A percentile compares a stretch with the other conserved stretches of the same genome.
phyloP scores from a whole-genome alignment of 805 yeast genomes.

The Scheffersomyces spartinae region DNA sequence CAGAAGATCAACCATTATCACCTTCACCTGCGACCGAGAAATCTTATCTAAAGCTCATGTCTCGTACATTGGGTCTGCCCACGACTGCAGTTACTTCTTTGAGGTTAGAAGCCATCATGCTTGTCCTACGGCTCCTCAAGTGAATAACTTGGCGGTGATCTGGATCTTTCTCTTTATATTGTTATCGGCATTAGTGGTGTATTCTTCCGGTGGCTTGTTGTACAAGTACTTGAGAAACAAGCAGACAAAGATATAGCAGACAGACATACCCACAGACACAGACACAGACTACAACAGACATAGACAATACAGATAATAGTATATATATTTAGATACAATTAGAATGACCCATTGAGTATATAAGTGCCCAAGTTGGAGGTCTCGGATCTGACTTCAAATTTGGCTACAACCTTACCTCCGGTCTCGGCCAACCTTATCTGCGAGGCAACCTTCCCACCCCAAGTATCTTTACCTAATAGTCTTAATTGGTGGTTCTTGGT shows the following conservation, averaged over 20 bases:
- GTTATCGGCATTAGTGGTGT: slow-evolving; percentile 26
- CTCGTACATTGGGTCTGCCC: slow-evolving; percentile 55
- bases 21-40: slow-evolving; percentile 74
- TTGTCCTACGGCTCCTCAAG: slow-evolving; percentile 67
- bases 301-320: neutral
- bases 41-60: slow-evolving; percentile 52
- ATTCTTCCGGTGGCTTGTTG: slow-evolving; percentile 24
- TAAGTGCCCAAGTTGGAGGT: slow-evolving; percentile 30
- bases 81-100: slow-evolving; percentile 75
- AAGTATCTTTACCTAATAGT: slow-evolving; percentile 68
- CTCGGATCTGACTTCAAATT: slow-evolving; percentile 40
- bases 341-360: slow-evolving; percentile 11
- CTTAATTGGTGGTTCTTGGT: slow-evolving; percentile 62
- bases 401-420: slow-evolving; percentile 49
- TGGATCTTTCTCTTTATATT: slow-evolving; percentile 50
- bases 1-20: slow-evolving; percentile 52
- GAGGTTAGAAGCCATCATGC: slow-evolving; percentile 81
- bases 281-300: neutral
- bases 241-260: slow-evolving; percentile 11
- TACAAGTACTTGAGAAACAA: slow-evolving; percentile 28
- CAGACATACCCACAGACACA: neutral
- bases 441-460: slow-evolving; percentile 45
- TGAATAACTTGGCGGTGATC: slow-evolving; percentile 51
- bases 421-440: slow-evolving; percentile 38
- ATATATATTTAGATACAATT: no score